Evolutionary conservation across 2,329 filamentous ascomycete species (phyloP).

Genomic region (Pseudocercospora macadamiae): DNA sequence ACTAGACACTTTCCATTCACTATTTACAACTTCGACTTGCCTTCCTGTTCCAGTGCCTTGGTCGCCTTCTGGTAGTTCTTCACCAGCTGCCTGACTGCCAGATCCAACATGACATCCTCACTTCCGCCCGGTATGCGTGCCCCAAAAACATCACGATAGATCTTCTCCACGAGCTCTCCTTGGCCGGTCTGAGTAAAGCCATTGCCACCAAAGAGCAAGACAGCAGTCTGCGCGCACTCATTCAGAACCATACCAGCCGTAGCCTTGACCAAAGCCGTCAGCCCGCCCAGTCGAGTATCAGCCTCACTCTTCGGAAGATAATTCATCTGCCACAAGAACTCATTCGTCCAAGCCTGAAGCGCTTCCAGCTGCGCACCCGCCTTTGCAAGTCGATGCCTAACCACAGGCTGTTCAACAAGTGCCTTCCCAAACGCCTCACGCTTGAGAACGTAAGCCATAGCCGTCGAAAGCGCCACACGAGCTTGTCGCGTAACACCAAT

Average conservation of each 20-base stretch:
- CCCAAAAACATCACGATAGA: constrained; percentile 39
- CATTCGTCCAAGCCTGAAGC: constrained; percentile 71
- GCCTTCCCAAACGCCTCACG: constrained; percentile 68
- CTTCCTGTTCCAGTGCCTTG: constrained; percentile 50
- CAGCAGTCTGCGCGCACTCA: constrained; percentile 68
- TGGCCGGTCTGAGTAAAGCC: constrained; percentile 70
- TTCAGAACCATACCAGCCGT: constrained; percentile 71
- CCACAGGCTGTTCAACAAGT: constrained; percentile 72
- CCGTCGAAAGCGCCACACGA: constrained; percentile 60
- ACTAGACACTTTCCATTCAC: too few relatives aligned
- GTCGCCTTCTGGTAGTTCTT: constrained; percentile 67
- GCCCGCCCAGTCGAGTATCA: constrained; percentile 65
- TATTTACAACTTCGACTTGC: constrained; percentile 47
- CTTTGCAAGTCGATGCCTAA: constrained; percentile 69
- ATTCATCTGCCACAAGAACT: constrained; percentile 68
- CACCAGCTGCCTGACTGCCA: constrained; percentile 68
- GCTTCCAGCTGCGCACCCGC: constrained; percentile 68
- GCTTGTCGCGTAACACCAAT: constrained; percentile 65
- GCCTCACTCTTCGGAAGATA: constrained; percentile 60
- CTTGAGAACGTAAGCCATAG: constrained; percentile 65
- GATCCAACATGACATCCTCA: constrained; percentile 71
- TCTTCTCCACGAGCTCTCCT: constrained; percentile 70
- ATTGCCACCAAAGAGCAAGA: constrained; percentile 71
- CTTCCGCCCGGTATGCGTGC: constrained; percentile 56
- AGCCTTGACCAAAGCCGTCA: constrained; percentile 74